Conservation (phyloP, 1,139 yeast genomes). For the Debaryomyces robertsiae region DNA sequence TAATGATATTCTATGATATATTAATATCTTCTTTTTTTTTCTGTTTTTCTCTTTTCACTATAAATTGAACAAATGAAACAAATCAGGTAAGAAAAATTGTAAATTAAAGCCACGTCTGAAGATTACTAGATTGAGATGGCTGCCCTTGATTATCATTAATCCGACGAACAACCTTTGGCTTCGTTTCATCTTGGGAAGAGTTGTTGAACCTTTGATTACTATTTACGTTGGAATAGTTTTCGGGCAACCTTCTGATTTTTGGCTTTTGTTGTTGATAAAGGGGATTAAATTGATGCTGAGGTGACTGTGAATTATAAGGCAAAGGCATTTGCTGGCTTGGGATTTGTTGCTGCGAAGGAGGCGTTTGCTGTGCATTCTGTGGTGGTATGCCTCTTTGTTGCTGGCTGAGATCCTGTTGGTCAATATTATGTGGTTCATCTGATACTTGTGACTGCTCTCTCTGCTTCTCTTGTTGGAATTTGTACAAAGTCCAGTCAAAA, state of each 20-base stretch:
- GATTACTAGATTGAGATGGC: conserved; percentile 9
- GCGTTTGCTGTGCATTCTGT: conserved; percentile 18
- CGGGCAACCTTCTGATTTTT: conserved; percentile 13
- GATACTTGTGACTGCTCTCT: conserved; percentile 46
- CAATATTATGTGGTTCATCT: conserved; percentile 30
- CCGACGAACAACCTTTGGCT: conserved; percentile 14
- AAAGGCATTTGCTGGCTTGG: conserved; percentile 16
- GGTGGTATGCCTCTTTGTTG: conserved; percentile 16
- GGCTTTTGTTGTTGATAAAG: conserved; percentile 13
- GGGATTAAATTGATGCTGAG: conserved; percentile 10
- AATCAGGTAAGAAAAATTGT: conserved; percentile 6
- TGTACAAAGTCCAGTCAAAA: conserved; percentile 95
- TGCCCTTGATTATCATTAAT: conserved; percentile 8
- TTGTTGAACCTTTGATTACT: conserved; percentile 14
- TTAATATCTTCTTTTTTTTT: conserved; percentile 4
- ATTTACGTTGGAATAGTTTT: conserved; percentile 11
- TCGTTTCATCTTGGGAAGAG: conserved; percentile 13
- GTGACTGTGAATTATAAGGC: conserved; percentile 13
- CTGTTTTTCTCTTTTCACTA: conserved; percentile 2
- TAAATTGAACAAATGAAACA: conserved; percentile 3
- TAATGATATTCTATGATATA: conserved; percentile 8
- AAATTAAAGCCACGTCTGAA: conserved; percentile 17
- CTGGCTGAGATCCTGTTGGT: conserved; percentile 14
- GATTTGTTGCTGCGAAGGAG: conserved; percentile 23
- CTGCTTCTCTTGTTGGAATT: conserved; percentile 69